Evolutionary conservation across 768 basidiomycete genomes (phyloP).

Genomic region (Phlebiopsis flavidoalba): DNA sequence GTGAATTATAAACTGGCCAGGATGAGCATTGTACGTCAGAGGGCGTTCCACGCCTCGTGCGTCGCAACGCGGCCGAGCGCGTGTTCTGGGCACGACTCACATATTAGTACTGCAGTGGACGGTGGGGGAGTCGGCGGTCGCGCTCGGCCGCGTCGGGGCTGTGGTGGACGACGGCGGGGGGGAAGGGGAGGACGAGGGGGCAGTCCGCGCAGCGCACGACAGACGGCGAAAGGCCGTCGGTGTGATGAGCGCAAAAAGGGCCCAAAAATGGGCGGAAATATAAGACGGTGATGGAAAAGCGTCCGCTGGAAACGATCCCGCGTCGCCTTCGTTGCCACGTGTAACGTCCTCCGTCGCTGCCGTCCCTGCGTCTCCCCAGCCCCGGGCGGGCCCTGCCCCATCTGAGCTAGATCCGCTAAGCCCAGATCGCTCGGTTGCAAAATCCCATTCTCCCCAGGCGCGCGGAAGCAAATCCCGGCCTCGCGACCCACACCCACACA

Average conservation of each 20-base stretch:
- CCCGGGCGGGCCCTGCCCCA: constrained; percentile 1
- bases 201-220: background rate
- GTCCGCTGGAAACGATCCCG: constrained; percentile 21
- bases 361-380: constrained; percentile 9
- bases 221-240: background rate
- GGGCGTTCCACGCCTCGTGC: too few relatives aligned
- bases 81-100: constrained; percentile 8
- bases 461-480: background rate
- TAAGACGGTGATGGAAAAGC: constrained; percentile 12
- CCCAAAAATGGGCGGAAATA: constrained; percentile 17
- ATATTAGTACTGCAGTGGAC: constrained; percentile 5
- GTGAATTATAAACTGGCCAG: constrained; percentile 3
- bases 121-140: background rate
- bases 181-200: constrained; percentile 8
- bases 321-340: constrained; percentile 21
- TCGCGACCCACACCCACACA: background rate
- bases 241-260: constrained; percentile 17
- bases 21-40: constrained; percentile 3
- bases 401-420: background rate
- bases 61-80: background rate
- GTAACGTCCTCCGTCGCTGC: constrained; percentile 19
- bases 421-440: background rate
- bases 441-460: too few relatives aligned
- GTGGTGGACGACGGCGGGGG: constrained; percentile 1
- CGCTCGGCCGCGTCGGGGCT: background rate